Evolutionary conservation across 2,329 filamentous ascomycete species (phyloP), one percentile per base, ranked within the genome.

Genomic region (Aaosphaeria arxii): DNA sequence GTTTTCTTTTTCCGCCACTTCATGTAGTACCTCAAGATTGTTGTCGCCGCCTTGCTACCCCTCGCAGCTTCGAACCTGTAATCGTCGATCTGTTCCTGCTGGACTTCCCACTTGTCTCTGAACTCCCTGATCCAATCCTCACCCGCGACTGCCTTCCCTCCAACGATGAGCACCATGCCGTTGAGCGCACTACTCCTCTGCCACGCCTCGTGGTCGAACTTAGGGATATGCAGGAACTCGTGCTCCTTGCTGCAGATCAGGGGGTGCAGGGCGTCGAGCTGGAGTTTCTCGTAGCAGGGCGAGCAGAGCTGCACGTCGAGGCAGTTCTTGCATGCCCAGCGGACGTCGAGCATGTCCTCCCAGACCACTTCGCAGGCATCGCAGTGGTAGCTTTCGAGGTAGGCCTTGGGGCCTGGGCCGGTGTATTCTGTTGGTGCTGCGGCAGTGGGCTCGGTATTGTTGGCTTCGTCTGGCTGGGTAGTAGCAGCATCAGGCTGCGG

Each of bases 81-180:
- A 6, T 42, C 24, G 7, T 54, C 47, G 5, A 54, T 54, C 38
- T 54, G 49, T n/a, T 52, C 50, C 30, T 52, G 52, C 11, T 48
- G 47, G 9, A 54, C 44, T 4, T 24, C 24, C 28, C 30, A 54
- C 30, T 50, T 36, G 3, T 52, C 44, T 11, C 47, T 43, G 1
- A 54, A 29, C 24, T 38, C 30, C 30, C 44, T 44, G 6, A 54
- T 4, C 47, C 50, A 54, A 4, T 54, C 17, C 9, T 39, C 7
- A n/a, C 49, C 45, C 17, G 45, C 11, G 2, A 47, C 29, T 4
- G 41, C n/a, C 24, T 43, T 36, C 7, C 40, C 32, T 13, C 40
- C 45, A 7, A 43, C 40, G 5, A 47, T 3, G 4, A 47, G n/a
- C 6, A 30, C 17, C 17, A 24, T 24, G 17, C 17, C 17, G 17